Conservation (phyloP, 2,329 filamentous ascomycete genomes). For the Boeremia lycopersici region DNA sequence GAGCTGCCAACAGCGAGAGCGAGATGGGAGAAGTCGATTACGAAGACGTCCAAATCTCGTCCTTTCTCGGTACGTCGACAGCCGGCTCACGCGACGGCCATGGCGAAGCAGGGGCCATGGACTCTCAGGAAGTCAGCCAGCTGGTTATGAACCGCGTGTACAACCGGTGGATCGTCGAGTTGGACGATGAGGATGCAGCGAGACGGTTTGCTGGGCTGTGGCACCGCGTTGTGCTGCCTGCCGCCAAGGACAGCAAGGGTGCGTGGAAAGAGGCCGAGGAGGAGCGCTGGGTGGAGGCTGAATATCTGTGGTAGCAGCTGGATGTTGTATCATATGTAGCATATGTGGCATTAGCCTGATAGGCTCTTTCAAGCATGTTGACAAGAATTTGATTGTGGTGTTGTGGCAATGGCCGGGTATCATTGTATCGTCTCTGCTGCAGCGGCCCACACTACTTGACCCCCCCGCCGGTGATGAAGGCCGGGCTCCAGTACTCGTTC, state of each 20-base stretch:
- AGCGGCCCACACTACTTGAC: background rate
- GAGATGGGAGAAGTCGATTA: constrained; percentile 8
- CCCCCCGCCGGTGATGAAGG: constrained; percentile 62
- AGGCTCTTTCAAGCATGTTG: background rate
- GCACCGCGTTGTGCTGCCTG: constrained; percentile 57
- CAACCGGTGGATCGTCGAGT: constrained; percentile 61
- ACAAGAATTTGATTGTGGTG: background rate
- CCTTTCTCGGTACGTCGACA: constrained; percentile 16
- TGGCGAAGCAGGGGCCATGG: constrained; percentile 9
- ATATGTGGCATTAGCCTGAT: background rate
- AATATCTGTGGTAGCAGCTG: constrained; percentile 56
- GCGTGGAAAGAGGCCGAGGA: constrained; percentile 44
- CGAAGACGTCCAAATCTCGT: constrained; percentile 23
- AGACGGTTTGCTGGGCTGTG: constrained; percentile 59
- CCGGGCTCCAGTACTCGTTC: constrained; percentile 92
- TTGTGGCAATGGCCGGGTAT: constrained; percentile 18
- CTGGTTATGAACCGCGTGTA: constrained; percentile 46
- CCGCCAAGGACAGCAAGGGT: constrained; percentile 14
- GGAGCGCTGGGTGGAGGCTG: constrained; percentile 51
- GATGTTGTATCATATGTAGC: background rate
- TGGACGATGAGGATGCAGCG: constrained; percentile 61
- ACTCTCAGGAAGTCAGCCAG: constrained; percentile 26
- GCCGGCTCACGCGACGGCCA: background rate
- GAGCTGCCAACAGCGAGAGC: constrained; percentile 19
- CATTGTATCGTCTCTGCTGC: constrained; percentile 1